Evolutionary conservation across 441 rosid species (phyloP).

Genomic region (Erodium chrysanthum): DNA sequence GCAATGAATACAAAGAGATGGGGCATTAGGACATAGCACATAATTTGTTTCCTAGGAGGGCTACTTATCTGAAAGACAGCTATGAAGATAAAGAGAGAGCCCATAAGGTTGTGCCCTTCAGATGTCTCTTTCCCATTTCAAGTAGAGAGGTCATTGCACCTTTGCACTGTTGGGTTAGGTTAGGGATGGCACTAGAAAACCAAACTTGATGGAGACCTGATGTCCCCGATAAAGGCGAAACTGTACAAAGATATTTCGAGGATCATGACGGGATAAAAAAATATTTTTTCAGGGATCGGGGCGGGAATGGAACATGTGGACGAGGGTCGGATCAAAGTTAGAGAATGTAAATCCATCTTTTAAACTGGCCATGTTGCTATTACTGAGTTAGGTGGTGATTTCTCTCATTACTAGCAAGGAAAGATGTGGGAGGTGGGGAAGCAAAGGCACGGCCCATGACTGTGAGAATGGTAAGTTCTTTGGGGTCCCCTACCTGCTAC

Average conservation of each 20-base stretch:
- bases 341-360: too few relatives aligned
- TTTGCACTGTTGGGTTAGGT: neutral
- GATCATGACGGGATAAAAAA: too few relatives aligned
- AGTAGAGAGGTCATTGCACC: neutral
- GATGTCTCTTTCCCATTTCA: neutral
- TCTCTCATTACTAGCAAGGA: neutral
- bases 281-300: too few relatives aligned
- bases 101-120: neutral
- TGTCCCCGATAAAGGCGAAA: too few relatives aligned
- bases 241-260: too few relatives aligned
- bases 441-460: neutral
- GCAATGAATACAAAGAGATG: too few relatives aligned
- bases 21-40: neutral
- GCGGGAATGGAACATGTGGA: too few relatives aligned
- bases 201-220: too few relatives aligned
- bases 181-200: too few relatives aligned
- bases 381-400: neutral
- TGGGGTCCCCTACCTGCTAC: neutral
- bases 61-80: slow-evolving; percentile 4
- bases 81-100: neutral
- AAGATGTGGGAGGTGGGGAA: neutral
- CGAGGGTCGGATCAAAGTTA: too few relatives aligned
- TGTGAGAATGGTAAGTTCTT: neutral
- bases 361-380: too few relatives aligned
- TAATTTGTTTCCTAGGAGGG: slow-evolving; percentile 5